Base-by-base conservation (phyloP, 768 basidiomycete species). In the Lactarius tabidus region DNA sequence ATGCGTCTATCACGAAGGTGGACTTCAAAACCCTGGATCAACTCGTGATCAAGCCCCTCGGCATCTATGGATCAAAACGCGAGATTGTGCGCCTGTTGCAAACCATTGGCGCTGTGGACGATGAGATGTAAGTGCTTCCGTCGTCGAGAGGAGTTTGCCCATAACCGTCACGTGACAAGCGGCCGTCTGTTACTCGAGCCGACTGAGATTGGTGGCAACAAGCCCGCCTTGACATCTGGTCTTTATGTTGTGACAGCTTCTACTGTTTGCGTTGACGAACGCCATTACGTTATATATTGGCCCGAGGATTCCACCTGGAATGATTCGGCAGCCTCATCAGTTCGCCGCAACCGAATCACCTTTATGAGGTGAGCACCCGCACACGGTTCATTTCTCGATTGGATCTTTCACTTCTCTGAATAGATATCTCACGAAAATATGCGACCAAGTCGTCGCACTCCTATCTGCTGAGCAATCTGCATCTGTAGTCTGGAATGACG, bases 361-460 rank as follows among this genome's bases (percentile, higher is more conserved):
- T 87, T 87, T 68, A 86, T 87, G 84, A 74, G 85, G 86, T 83
- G 72, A 43, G 74, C 63, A 28, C 20, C 54, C 51, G 36, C 8
- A 3, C 14, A 14, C 17, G 1, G 8, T 51, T 8, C 12, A 15
- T 8, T 43, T 31, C 35, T 14, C 26, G 7, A 26, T 14, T 31
- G 18, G 2, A 26, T 7, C n/a, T 55, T 23, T 28, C 68, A 58
- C 23, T 28, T 23, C 26, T 18, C 28, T 33, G 14, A 35, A 7
- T 39, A 87, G 86, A 56, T 87, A 88, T 68, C 79, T 87, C 15
- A 84, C 79, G 1, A 85, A 85, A 73, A 77, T 87, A 43, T 75
- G 80, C 20, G 85, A 88, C 66, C 86, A 87, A 71, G 71, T 82
- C 2, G 70, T 81, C 1, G 81, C 80, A 31, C 70, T 87, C 38